Evolutionary conservation across 257 asterid genomes (phyloP), one percentile per base, ranked within the genome.

Genomic region (Scutellaria barbata): DNA sequence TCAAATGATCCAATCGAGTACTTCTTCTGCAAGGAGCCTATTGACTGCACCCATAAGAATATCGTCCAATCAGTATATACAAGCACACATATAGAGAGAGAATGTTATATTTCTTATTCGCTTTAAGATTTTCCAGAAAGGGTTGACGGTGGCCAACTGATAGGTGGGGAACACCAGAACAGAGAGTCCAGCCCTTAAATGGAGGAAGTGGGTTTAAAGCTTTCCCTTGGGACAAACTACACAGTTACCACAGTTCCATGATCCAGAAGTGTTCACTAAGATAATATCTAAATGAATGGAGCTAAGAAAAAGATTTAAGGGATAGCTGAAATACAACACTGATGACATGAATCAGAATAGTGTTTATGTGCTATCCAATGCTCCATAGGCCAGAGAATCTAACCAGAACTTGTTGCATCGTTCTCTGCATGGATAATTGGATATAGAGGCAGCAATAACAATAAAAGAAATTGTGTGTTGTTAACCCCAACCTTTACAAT

Each of bases 21-120:
- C 84, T 94, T 94, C 83, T 91, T 94, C 85, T 94, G 99, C 84
- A 94, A 79, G 65, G 99, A 91, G 46, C 99, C 99, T 79, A 94
- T 94, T 17, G 99, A 94, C 99, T 94, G 96, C 87, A 82, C 48
- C 66, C 48, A 48, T 43, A 79, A 45, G 17, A 72, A 65, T 37
- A 70, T 17, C 51, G 68, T 73, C 12, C 40, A 76, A 60, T 73
- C 77, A 74, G 79, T 52, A 51, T 57, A 13, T 45, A 7, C n/a
- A 37, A 66, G 45, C 39, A 51, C 42, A 66, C 50, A 68, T 73
- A 50, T 48, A 37, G 47, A 30, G 63, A 50, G 68, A 60, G 5
- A 56, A 10, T n/a, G 47, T 40, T 42, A 33, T 11, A 12, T 59
- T 56, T 25, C 30, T 37, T 57, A 20, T 8, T 17, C 13, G 30